These are phyloP conservation scores for Hanseniaspora lindneri DNA, from an alignment of 805 yeast species.

Conservation along the genomic window DNA sequence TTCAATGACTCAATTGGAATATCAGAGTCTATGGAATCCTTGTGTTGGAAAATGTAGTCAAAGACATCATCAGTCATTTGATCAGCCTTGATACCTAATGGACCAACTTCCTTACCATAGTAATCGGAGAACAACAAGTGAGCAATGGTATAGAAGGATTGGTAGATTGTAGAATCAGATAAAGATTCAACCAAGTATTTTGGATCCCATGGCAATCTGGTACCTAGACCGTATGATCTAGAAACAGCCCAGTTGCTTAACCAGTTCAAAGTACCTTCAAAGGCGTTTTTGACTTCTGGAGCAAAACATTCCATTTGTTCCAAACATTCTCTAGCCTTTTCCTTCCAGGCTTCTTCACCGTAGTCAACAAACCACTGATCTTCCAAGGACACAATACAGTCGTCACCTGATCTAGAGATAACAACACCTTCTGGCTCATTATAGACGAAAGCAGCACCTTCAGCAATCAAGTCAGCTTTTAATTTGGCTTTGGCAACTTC, in stretches of 20 bases:
- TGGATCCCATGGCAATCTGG: slow-evolving; percentile 93
- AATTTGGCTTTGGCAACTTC: slow-evolving; percentile 83
- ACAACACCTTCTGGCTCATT: slow-evolving; percentile 88
- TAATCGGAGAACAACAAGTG: slow-evolving; percentile 78
- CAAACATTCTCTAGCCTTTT: slow-evolving; percentile 67
- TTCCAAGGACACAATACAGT: slow-evolving; percentile 89
- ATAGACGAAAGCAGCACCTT: slow-evolving; percentile 76
- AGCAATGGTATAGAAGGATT: slow-evolving; percentile 83
- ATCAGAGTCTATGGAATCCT: slow-evolving; percentile 41
- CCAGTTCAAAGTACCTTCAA: slow-evolving; percentile 92
- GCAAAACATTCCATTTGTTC: slow-evolving; percentile 64
- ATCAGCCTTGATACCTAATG: slow-evolving; percentile 61
- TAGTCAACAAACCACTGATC: slow-evolving; percentile 98
- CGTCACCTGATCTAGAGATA: slow-evolving; percentile 91
- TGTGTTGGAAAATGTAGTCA: slow-evolving; percentile 74
- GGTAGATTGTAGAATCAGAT: slow-evolving; percentile 91
- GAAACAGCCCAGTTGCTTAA: slow-evolving; percentile 96
- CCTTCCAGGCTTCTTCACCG: slow-evolving; percentile 88
- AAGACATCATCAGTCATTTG: slow-evolving; percentile 88
- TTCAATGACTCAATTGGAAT: slow-evolving; percentile 59
- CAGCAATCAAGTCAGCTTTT: slow-evolving; percentile 63
- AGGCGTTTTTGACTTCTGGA: slow-evolving; percentile 77
- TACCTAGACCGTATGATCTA: slow-evolving; percentile 91
- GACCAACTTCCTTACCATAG: slow-evolving; percentile 67
- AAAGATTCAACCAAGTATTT: slow-evolving; percentile 85